These are phyloP conservation scores for Populus hybrid DNA, from an alignment of 441 rosid genomes.

Conservation along the genomic window DNA sequence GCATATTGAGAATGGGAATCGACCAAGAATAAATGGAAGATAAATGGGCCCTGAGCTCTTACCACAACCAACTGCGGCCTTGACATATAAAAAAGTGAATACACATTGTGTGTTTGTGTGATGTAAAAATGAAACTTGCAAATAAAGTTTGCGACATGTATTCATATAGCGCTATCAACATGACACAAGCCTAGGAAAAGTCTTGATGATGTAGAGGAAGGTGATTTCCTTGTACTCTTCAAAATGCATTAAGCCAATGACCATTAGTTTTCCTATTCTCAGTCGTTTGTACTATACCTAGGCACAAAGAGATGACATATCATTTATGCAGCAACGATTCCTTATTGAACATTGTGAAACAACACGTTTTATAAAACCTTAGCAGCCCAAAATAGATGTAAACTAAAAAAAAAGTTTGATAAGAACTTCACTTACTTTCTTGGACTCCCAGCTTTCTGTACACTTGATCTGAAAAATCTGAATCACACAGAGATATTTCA, in stretches of 20 bases:
- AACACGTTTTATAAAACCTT: neutral
- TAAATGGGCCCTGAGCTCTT: neutral
- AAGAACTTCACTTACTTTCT: conserved; percentile 40
- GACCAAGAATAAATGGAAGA: neutral
- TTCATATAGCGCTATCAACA: neutral
- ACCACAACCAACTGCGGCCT: neutral
- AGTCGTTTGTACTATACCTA: neutral
- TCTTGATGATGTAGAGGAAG: neutral
- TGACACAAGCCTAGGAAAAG: neutral
- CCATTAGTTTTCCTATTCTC: neutral
- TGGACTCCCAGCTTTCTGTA: conserved; percentile 63
- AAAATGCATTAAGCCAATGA: neutral
- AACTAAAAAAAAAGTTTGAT: neutral
- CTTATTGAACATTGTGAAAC: neutral
- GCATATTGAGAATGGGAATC: neutral
- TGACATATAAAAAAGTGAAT: neutral
- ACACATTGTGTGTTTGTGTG: neutral
- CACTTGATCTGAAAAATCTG: conserved; percentile 69
- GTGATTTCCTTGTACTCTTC: neutral
- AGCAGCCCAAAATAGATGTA: neutral
- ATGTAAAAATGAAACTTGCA: neutral
- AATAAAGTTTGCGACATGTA: neutral
- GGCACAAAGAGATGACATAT: neutral
- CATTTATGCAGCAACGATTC: neutral
- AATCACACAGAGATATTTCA: conserved; percentile 18